Evolutionary conservation across 2,329 filamentous ascomycete species (phyloP).

Genomic region (Cercospora sp.): DNA sequence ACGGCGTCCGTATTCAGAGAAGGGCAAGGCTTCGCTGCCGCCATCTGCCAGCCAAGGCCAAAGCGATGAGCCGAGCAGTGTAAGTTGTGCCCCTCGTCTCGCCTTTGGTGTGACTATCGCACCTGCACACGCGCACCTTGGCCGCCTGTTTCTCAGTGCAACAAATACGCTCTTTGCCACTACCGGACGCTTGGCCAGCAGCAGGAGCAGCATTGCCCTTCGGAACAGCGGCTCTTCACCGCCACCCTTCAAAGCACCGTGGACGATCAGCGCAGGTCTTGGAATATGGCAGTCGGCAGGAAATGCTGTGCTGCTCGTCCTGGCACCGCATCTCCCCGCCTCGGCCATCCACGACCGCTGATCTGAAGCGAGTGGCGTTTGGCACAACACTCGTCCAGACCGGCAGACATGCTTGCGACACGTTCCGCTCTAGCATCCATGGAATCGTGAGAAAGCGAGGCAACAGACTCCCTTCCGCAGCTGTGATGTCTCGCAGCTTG

Average conservation of each 20-base stretch:
- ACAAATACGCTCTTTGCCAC: neutral
- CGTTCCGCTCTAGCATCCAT: neutral
- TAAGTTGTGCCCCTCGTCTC: constrained; percentile 20
- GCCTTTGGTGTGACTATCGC: constrained; percentile 6
- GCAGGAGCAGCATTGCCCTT: neutral
- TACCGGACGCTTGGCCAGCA: neutral
- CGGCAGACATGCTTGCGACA: neutral
- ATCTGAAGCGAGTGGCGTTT: constrained; percentile 7
- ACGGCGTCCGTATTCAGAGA: constrained; percentile 20
- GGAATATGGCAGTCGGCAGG: neutral
- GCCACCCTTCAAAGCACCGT: neutral
- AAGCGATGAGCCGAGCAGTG: constrained; percentile 23
- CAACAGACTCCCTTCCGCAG: neutral
- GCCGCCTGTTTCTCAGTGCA: constrained; percentile 12
- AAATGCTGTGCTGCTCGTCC: constrained; percentile 1
- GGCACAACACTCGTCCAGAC: neutral
- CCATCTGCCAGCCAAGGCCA: constrained; percentile 6
- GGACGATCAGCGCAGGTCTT: neutral
- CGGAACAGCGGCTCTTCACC: neutral
- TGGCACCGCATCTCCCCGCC: constrained; percentile 7
- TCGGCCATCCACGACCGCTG: neutral
- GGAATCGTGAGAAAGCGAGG: neutral
- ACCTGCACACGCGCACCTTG: neutral
- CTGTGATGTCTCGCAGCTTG: neutral
- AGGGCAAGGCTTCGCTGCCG: constrained; percentile 18